A percentile compares a stretch with the other conserved stretches of the same genome.
Evolutionary conservation across 2,329 filamentous ascomycete species (phyloP).

Genomic region (Plenodomus tracheiphilus): DNA sequence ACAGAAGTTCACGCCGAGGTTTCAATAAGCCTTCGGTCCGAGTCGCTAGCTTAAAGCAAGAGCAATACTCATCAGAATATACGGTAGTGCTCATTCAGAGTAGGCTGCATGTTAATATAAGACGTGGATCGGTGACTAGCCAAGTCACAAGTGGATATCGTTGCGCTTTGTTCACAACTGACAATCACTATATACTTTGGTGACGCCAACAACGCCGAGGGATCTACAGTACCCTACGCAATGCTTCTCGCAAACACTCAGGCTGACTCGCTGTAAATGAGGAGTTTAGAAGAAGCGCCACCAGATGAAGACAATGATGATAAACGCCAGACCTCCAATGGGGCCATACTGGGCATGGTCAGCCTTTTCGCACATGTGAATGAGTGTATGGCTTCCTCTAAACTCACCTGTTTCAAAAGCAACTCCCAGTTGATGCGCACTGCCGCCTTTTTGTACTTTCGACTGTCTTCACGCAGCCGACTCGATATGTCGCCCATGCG

Average conservation of each 20-base stretch:
- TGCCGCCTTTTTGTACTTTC: constrained; percentile 90
- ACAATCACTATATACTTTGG: not conserved
- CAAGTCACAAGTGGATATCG: constrained; percentile 24
- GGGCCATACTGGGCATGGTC: constrained; percentile 71
- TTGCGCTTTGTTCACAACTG: constrained; percentile 10
- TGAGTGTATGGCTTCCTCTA: not conserved
- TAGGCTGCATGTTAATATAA: too few relatives aligned
- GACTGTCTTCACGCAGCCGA: constrained; percentile 85
- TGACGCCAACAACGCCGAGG: constrained; percentile 14
- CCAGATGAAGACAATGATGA: constrained; percentile 85
- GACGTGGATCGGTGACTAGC: too few relatives aligned
- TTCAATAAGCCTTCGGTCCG: too few relatives aligned
- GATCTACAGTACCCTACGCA: not conserved
- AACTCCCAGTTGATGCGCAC: constrained; percentile 98
- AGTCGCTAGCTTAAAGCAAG: too few relatives aligned
- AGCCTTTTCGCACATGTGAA: constrained; percentile 5
- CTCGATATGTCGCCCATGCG: constrained; percentile 95
- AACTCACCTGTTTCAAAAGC: constrained; percentile 77
- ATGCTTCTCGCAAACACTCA: constrained; percentile 1
- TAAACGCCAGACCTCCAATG: constrained; percentile 76
- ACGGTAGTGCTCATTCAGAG: too few relatives aligned
- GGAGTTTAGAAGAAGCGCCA: constrained; percentile 80
- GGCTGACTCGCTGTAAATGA: not conserved
- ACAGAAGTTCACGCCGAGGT: too few relatives aligned
- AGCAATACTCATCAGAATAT: too few relatives aligned